A percentile compares a stretch with the other conserved stretches of the same genome.
phyloP scores from a whole-genome alignment of 2,329 filamentous ascomycete species.

The Trichoderma sp. region DNA sequence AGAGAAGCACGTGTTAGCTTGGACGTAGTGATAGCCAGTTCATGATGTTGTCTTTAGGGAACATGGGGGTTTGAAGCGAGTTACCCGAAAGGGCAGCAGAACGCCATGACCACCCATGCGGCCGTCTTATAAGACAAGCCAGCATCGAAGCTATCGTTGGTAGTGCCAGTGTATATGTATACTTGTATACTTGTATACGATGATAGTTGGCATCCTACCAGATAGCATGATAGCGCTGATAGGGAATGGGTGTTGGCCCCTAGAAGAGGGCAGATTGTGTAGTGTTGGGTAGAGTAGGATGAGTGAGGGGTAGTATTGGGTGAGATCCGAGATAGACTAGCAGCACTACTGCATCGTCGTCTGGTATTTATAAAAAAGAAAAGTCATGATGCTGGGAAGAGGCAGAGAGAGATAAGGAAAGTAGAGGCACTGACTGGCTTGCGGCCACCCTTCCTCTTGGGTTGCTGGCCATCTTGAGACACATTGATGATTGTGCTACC shows the following conservation, averaged over 20 bases:
- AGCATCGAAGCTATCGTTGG: not conserved
- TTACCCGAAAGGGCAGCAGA: conserved; percentile 3
- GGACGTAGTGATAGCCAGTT: not conserved
- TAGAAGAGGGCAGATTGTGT: not conserved
- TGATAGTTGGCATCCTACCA: not conserved
- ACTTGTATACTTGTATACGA: not conserved
- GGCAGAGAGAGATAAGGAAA: not conserved
- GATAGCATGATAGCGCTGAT: not conserved
- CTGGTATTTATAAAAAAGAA: not conserved
- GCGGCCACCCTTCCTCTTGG: conserved; percentile 95
- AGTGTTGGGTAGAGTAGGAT: not conserved
- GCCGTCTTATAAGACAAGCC: not conserved
- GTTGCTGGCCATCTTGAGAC: conserved; percentile 58
- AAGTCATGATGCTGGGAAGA: not conserved
- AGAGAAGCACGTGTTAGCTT: conserved; percentile 18
- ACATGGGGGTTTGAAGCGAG: not conserved
- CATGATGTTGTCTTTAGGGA: not conserved
- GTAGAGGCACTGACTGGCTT: conserved; percentile 75
- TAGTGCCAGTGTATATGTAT: not conserved
- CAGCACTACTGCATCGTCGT: not conserved
- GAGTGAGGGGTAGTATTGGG: not conserved
- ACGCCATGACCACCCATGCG: not conserved
- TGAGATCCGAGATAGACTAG: not conserved
- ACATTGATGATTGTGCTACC: conserved; percentile 29
- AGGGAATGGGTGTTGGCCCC: not conserved